Base-by-base conservation (phyloP, 2,329 filamentous ascomycete genomes). In the Aspergillus jensenii region DNA sequence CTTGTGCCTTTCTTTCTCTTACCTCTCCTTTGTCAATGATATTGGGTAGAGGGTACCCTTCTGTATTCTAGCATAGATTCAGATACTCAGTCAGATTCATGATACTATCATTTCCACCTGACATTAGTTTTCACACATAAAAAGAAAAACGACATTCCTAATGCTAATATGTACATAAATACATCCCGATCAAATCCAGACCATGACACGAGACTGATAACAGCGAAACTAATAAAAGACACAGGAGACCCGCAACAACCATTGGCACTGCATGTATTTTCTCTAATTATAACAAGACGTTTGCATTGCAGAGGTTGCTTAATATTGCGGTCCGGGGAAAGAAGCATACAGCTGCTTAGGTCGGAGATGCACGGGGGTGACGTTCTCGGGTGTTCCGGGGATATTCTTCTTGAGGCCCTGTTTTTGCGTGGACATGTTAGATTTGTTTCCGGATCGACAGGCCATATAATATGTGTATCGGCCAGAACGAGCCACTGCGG, bases 321-420 rank as follows among this genome's bases (percentile, higher is more conserved):
- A 76, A 60, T 69, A 76, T 66, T 76, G 74, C 55, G 69, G 68
- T 40, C 74, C 74, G 12, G 71, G 69, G 63, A 69, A 73, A 59
- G 75, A 69, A 44, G 78, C 74, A 62, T 74, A 79, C 55, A 78
- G 70, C 67, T 79, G 78, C 64, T 73, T 75, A 68, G 84, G 81
- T 69, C 89, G 84, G 66, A 91, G 82, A 74, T 93, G 89, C 65
- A 95, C 87, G 51, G 90, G 90, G 31, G 82, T 86, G 67, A 87
- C 83, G 71, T 86, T 84, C 71, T 83, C 81, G 60, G 89, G 89
- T 65, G 89, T 81, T 65, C 90, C 88, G 61, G 90, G 90, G 65
- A 95, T 88, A 63, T 82, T 84, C 81, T 95, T 95, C 76, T 92
- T 88, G 63, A 95, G 81, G 79, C 90, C 89, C 90, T 93, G 67